Base-by-base conservation (phyloP, 2,329 filamentous ascomycete genomes). In the Emericellopsis cladophorae region DNA sequence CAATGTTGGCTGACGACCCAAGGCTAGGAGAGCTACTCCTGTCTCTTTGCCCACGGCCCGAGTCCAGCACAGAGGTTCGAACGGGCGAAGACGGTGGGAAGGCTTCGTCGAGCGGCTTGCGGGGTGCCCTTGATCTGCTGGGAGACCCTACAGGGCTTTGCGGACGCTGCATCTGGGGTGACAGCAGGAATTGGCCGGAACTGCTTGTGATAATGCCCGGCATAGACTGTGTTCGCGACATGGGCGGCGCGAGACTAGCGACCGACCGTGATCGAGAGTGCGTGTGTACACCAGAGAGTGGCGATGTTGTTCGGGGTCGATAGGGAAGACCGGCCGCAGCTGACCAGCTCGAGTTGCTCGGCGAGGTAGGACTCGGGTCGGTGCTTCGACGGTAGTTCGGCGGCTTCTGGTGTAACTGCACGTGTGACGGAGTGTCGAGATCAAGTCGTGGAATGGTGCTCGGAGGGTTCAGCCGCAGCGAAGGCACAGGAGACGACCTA, bases 191-290 rank as follows among this genome's bases (percentile, higher is more conserved):
- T 49, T 77, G 74, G 36, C 76, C 75, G 9, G 73, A 64, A 31
- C 69, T 73, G 18, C n/a, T 40, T 4, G 40, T 36, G 48, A 71
- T 77, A 42, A 79, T 68, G 23, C 76, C 74, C 11, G 77, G 77
- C 66, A 81, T 68, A 8, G 76, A 81, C 52, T 78, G 74, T 23
- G 77, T 76, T 47, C 77, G 72, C 12, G 70, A 71, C 69, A 81
- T 79, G 42, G 67, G 64, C 22, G 72, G 67, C 29, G 70, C 64
- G 45, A 74, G 57, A 51, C 68, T 74, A 23, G 68, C 70, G 21
- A 69, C 67, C 8, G 76, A 80, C 46, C 68, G 71, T 15, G 76
- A 80, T 46, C 77, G 63, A 42, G 66, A 59, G 53, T 81, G 76
- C 26, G 62, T 57, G 44, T 70, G 68, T 23, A 63, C 57, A 45